These are phyloP conservation scores for Jaltomata sinuosa DNA, from an alignment of 257 asterid genomes.

Conservation along the genomic window DNA sequence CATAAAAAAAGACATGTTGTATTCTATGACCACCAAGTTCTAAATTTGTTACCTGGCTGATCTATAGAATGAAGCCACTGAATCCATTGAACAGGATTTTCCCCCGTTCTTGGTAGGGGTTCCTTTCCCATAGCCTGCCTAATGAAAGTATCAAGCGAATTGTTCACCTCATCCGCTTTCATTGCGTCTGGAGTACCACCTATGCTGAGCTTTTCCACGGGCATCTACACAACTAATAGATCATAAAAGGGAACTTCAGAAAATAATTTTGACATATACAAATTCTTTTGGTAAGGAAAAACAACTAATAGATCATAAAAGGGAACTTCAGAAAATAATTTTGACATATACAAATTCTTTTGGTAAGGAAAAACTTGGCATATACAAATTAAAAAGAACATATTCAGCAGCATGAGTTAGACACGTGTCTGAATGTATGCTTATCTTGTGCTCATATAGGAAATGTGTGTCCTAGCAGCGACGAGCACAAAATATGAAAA, in stretches of 20 bases:
- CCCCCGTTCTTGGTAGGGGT: constrained; percentile 60
- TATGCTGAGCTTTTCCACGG: constrained; percentile 45
- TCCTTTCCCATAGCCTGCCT: constrained; percentile 62
- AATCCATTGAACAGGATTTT: constrained; percentile 66
- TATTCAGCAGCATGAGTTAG: background rate
- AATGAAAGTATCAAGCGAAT: constrained; percentile 47
- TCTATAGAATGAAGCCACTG: constrained; percentile 71
- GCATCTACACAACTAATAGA: constrained; percentile 43
- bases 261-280: background rate
- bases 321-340: constrained; percentile 18
- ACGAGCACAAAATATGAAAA: background rate
- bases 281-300: too few species aligned
- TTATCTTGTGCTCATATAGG: background rate
- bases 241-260: constrained; percentile 22
- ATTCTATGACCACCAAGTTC: background rate
- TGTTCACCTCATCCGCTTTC: constrained; percentile 53
- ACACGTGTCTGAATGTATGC: background rate
- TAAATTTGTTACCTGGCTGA: constrained; percentile 52
- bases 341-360: background rate
- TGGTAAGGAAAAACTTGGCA: background rate
- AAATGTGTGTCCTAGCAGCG: background rate
- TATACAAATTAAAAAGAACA: background rate
- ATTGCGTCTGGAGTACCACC: constrained; percentile 50
- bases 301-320: constrained; percentile 17
- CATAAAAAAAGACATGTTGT: background rate